Conservation (phyloP, 257 asterid species). For the Solanum tacnaense region DNA sequence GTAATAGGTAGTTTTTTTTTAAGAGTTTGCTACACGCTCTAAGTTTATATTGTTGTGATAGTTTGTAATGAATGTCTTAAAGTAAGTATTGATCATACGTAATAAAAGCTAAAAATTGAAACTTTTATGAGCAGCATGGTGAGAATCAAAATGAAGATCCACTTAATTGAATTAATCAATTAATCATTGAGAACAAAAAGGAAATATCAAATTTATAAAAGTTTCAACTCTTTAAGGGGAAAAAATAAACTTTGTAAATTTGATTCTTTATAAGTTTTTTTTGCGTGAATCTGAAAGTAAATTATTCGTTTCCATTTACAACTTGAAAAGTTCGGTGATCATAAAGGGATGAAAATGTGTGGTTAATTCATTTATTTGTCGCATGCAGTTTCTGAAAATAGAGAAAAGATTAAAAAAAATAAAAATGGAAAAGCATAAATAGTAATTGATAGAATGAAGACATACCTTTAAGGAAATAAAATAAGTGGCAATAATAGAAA, state of each 20-base stretch:
- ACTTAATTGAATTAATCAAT: no score
- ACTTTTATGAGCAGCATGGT: neutral
- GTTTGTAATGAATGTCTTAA: no score
- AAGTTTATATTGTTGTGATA: no score
- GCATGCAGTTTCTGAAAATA: neutral
- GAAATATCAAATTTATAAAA: neutral
- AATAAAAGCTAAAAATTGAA: neutral
- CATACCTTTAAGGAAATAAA: no score
- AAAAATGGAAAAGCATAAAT: neutral
- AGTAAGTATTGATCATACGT: no score
- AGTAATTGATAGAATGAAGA: no score
- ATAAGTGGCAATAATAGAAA: no score
- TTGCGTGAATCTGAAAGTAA: neutral
- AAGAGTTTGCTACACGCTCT: no score
- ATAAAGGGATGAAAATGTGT: neutral
- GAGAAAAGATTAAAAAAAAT: neutral
- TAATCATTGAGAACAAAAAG: neutral
- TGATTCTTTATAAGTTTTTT: neutral
- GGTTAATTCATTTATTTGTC: neutral
- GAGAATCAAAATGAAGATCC: neutral
- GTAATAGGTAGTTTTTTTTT: no score
- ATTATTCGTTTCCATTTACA: neutral
- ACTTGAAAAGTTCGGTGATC: neutral
- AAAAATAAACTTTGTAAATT: neutral
- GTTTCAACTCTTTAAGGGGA: neutral